A percentile compares a stretch with the other conserved stretches of the same genome.
phyloP scores from a whole-genome alignment of 768 basidiomycete genomes.

The Sistotremastrum suecicum region DNA sequence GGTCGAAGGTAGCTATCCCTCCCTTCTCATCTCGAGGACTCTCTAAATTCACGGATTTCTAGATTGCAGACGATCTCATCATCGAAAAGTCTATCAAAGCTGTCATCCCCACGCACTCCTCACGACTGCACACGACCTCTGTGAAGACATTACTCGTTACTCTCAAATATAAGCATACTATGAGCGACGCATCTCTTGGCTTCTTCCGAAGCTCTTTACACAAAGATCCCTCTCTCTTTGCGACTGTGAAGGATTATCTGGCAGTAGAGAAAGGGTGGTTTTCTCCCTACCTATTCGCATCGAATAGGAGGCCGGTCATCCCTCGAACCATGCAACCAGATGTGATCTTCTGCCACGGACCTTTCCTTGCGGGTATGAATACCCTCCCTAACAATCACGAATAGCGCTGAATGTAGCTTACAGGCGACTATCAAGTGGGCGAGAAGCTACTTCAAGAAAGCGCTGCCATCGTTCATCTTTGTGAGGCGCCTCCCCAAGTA shows the following conservation, averaged over 20 bases:
- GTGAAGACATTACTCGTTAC: slow-evolving; percentile 46
- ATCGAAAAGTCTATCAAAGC: slow-evolving; percentile 33
- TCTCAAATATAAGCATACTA: slow-evolving; percentile 42
- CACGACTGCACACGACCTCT: slow-evolving; percentile 39
- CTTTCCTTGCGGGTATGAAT: slow-evolving; percentile 37
- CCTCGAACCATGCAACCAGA: slow-evolving; percentile 52
- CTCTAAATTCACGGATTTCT: background rate
- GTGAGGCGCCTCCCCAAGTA: slow-evolving; percentile 13
- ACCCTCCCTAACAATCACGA: background rate
- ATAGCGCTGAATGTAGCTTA: background rate
- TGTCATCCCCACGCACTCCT: slow-evolving; percentile 37
- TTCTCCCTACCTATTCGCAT: slow-evolving; percentile 51
- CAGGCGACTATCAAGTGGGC: slow-evolving; percentile 49
- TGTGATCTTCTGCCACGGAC: slow-evolving; percentile 49
- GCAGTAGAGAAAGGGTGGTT: slow-evolving; percentile 57
- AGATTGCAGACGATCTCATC: slow-evolving; percentile 34
- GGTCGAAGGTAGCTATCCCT: slow-evolving; percentile 21
- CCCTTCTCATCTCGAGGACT: background rate
- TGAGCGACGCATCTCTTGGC: slow-evolving; percentile 43
- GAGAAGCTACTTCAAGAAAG: slow-evolving; percentile 44
- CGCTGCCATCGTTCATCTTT: slow-evolving; percentile 35
- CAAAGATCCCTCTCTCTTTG: slow-evolving; percentile 44
- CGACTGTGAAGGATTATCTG: slow-evolving; percentile 47
- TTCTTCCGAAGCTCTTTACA: slow-evolving; percentile 50
- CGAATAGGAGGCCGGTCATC: slow-evolving; percentile 42